A percentile compares a stretch with the other conserved stretches of the same genome.
These are phyloP conservation scores for Ustilago nuda DNA, from an alignment of 1,284 basidiomycete genomes.

Conservation along the genomic window DNA sequence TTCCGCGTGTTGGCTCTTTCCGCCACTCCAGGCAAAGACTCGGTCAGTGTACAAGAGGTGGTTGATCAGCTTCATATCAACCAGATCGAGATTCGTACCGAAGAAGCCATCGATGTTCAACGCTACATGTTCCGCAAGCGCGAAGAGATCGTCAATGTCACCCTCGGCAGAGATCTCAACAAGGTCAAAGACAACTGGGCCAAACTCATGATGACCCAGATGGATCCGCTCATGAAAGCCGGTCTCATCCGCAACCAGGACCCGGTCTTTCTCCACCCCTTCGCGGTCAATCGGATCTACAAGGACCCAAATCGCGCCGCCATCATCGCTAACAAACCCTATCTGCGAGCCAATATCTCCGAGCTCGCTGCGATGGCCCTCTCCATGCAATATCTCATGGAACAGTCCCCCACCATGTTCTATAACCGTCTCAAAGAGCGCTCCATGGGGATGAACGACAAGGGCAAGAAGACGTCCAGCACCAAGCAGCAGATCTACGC, in stretches of 20 bases:
- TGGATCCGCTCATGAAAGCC: constrained; percentile 56
- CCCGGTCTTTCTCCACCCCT: constrained; percentile 57
- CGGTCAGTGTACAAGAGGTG: constrained; percentile 88
- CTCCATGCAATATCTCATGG: constrained; percentile 73
- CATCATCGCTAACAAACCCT: constrained; percentile 38
- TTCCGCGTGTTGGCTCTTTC: constrained; percentile 93
- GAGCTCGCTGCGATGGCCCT: constrained; percentile 59
- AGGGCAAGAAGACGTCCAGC: constrained; percentile 66
- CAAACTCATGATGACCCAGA: constrained; percentile 64
- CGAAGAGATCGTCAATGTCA: constrained; percentile 62
- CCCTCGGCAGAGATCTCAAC: constrained; percentile 54
- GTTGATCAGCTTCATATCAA: constrained; percentile 96
- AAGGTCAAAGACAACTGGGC: constrained; percentile 67
- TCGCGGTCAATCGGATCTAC: constrained; percentile 50
- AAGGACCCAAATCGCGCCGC: constrained; percentile 23
- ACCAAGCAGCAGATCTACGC: constrained; percentile 66
- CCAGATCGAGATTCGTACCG: constrained; percentile 92
- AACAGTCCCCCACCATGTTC: constrained; percentile 74
- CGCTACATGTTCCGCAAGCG: constrained; percentile 87
- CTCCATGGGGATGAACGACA: constrained; percentile 64
- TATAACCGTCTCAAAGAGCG: constrained; percentile 69
- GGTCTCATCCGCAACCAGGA: constrained; percentile 56
- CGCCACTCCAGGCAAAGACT: constrained; percentile 89
- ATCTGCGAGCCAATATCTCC: constrained; percentile 37
- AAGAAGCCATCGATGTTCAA: constrained; percentile 87